phyloP scores from a whole-genome alignment of 352 stramenopile species.

The Phytophthora cactorum region DNA sequence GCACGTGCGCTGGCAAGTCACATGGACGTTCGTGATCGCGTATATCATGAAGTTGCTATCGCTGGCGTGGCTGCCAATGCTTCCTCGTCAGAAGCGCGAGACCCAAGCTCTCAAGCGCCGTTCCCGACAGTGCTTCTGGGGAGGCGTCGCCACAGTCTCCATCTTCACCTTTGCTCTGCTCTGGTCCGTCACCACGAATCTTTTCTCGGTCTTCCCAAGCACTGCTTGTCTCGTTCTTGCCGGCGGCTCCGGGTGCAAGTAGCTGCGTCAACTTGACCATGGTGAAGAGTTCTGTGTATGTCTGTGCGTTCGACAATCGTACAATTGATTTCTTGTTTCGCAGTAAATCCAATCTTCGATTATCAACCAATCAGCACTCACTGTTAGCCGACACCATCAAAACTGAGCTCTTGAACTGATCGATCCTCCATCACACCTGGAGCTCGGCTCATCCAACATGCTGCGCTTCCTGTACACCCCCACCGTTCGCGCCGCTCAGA shows the following conservation, averaged over 20 bases:
- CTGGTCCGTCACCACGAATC: slow-evolving; percentile 65
- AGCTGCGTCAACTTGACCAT: slow-evolving; percentile 18
- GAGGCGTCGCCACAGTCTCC: slow-evolving; percentile 39
- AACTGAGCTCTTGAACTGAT: background rate
- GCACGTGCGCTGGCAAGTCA: slow-evolving; percentile 45
- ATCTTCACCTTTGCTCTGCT: slow-evolving; percentile 54
- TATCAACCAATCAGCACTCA: slow-evolving; percentile 23
- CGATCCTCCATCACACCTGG: slow-evolving; percentile 5
- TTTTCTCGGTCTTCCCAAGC: slow-evolving; percentile 59
- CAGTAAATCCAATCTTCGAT: slow-evolving; percentile 5
- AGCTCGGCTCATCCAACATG: slow-evolving; percentile 29
- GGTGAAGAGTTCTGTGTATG: slow-evolving; percentile 16
- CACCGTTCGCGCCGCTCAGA: slow-evolving; percentile 32
- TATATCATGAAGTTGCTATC: slow-evolving; percentile 41
- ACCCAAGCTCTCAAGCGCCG: slow-evolving; percentile 45
- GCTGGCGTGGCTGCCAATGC: slow-evolving; percentile 40
- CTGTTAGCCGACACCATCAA: slow-evolving; percentile 12
- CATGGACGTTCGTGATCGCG: slow-evolving; percentile 47
- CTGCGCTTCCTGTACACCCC: slow-evolving; percentile 36
- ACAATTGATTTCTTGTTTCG: background rate
- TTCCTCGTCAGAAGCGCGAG: slow-evolving; percentile 54
- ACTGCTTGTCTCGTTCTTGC: slow-evolving; percentile 67
- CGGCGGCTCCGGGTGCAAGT: slow-evolving; percentile 57
- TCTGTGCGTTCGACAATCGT: slow-evolving; percentile 2
- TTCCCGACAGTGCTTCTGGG: slow-evolving; percentile 41